phyloP scores from a whole-genome alignment of 345 rosid genomes.

The Populus pruinosa region DNA sequence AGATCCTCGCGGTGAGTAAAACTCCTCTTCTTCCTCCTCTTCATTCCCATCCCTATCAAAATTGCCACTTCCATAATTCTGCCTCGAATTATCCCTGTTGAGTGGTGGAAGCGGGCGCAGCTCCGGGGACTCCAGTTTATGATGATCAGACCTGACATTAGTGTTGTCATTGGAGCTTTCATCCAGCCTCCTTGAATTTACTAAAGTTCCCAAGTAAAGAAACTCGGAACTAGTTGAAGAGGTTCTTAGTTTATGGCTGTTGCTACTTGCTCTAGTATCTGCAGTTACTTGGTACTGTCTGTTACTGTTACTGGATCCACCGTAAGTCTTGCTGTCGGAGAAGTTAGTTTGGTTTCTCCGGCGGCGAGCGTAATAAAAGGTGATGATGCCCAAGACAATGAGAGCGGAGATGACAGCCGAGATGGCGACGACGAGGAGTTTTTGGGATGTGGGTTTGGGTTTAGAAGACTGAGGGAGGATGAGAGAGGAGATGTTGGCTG shows the following conservation, averaged over 20 bases:
- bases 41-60: constrained; percentile 13
- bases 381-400: constrained; percentile 13
- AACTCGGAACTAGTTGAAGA: constrained; percentile 67
- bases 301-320: constrained; percentile 27
- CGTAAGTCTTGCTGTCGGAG: constrained; percentile 45
- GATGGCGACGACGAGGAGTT: constrained; percentile 48
- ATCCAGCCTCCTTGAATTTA: constrained; percentile 40
- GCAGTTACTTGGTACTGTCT: constrained; percentile 9
- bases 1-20: constrained; percentile 87
- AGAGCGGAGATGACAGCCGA: constrained; percentile 49
- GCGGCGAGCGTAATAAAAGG: constrained; percentile 51
- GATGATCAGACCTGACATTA: constrained; percentile 32
- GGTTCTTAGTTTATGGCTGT: constrained; percentile 37
- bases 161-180: constrained; percentile 16
- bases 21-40: constrained; percentile 79
- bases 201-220: constrained; percentile 75
- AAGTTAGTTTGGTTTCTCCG: constrained; percentile 11
- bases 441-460: constrained; percentile 41
- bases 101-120: constrained; percentile 91
- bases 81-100: constrained; percentile 44
- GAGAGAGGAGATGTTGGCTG: constrained; percentile 87
- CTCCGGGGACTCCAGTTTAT: constrained; percentile 87
- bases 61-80: constrained; percentile 26
- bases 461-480: constrained; percentile 59
- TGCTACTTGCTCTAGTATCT: neutral